These are phyloP conservation scores for Inonotus obliquus DNA, from an alignment of 1,284 basidiomycete species.

Conservation along the genomic window DNA sequence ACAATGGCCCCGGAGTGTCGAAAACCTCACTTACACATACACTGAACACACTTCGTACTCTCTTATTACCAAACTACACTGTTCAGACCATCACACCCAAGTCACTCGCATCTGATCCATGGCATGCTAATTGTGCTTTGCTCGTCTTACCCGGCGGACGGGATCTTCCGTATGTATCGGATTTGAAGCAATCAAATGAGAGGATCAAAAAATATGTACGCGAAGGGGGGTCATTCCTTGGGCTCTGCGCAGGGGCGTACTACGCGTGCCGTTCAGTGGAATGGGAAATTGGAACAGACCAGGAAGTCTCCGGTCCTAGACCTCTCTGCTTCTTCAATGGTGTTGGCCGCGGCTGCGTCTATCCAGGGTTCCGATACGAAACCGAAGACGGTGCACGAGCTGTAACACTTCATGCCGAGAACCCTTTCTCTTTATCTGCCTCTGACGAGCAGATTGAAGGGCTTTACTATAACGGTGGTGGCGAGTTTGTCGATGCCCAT, in stretches of 20 bases:
- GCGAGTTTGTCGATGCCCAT: slow-evolving; percentile 38
- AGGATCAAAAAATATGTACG: slow-evolving; percentile 62
- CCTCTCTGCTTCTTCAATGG: slow-evolving; percentile 57
- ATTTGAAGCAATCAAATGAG: slow-evolving; percentile 36
- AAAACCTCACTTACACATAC: slow-evolving; percentile 54
- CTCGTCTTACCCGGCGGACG: slow-evolving; percentile 70
- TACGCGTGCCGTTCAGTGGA: slow-evolving; percentile 40
- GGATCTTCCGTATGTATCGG: slow-evolving; percentile 43
- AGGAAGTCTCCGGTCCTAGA: slow-evolving; percentile 44
- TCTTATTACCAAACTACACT: slow-evolving; percentile 72
- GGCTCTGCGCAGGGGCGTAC: slow-evolving; percentile 60
- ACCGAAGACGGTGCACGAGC: slow-evolving; percentile 30
- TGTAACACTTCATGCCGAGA: slow-evolving; percentile 18
- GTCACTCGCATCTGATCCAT: slow-evolving; percentile 64
- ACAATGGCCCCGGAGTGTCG: slow-evolving; percentile 67
- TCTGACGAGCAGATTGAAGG: slow-evolving; percentile 23
- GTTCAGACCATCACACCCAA: slow-evolving; percentile 63
- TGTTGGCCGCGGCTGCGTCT: slow-evolving; percentile 47
- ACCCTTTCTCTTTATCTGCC: slow-evolving; percentile 12
- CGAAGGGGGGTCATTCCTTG: slow-evolving; percentile 65
- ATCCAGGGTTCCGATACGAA: slow-evolving; percentile 49
- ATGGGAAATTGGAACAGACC: slow-evolving; percentile 41
- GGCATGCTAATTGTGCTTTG: slow-evolving; percentile 70
- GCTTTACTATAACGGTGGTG: slow-evolving; percentile 53
- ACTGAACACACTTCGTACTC: slow-evolving; percentile 48